These are phyloP conservation scores for Colletotrichum sansevieriae DNA, from an alignment of 2,329 filamentous ascomycete genomes.

Conservation along the genomic window DNA sequence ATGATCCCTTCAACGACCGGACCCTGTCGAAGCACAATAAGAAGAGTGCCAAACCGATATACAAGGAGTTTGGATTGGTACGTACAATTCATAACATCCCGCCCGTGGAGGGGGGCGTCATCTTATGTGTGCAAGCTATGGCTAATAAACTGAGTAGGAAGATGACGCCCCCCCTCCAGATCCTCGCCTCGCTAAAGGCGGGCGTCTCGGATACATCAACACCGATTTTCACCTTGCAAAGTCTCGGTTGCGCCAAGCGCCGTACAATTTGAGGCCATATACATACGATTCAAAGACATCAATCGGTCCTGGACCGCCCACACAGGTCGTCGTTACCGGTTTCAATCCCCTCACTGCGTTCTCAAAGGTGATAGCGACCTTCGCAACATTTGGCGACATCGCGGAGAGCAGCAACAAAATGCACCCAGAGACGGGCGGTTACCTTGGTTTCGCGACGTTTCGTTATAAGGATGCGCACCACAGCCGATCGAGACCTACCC, in stretches of 20 bases:
- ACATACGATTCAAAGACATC: slow-evolving; percentile 85
- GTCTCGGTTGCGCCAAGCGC: slow-evolving; percentile 77
- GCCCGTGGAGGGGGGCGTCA: slow-evolving; percentile 68
- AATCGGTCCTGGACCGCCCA: slow-evolving; percentile 88
- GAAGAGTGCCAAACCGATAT: slow-evolving; percentile 70
- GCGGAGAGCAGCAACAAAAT: slow-evolving; percentile 93
- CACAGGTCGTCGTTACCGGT: slow-evolving; percentile 93
- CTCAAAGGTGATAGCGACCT: slow-evolving; percentile 80
- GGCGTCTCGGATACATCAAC: slow-evolving; percentile 75
- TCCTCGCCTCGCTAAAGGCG: slow-evolving; percentile 81
- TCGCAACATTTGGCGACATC: slow-evolving; percentile 87
- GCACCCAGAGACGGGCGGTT: slow-evolving; percentile 93
- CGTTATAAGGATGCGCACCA: slow-evolving; percentile 82
- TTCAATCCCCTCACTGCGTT: slow-evolving; percentile 92
- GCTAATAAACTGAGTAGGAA: slow-evolving; percentile 77
- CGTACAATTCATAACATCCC: slow-evolving; percentile 62
- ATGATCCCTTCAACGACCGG: slow-evolving; percentile 71
- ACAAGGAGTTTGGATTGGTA: slow-evolving; percentile 76
- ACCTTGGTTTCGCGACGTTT: slow-evolving; percentile 93
- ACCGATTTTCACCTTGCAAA: slow-evolving; percentile 78
- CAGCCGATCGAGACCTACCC: slow-evolving; percentile 62
- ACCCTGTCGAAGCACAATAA: slow-evolving; percentile 62
- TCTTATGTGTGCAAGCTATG: slow-evolving; percentile 65
- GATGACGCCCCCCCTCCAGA: slow-evolving; percentile 85
- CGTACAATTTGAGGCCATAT: slow-evolving; percentile 86